Evolutionary conservation across 305 asterid species (phyloP).

Genomic region (Solanum hybrid): DNA sequence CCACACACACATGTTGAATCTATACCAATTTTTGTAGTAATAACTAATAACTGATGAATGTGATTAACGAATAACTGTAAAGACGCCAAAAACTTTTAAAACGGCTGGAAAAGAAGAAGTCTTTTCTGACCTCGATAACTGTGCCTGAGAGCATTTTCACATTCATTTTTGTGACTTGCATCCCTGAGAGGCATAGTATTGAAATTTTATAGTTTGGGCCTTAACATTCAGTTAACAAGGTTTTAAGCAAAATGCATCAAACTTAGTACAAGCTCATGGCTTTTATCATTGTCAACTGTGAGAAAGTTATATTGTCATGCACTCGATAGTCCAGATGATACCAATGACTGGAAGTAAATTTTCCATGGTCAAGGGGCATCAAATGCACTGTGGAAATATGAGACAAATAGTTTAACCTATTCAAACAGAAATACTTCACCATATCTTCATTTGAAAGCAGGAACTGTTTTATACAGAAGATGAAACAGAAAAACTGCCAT

Average conservation of each 20-base stretch:
- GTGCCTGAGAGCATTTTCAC: neutral
- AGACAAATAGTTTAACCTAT: neutral
- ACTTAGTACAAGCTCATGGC: neutral
- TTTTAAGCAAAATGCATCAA: neutral
- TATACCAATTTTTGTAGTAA: neutral
- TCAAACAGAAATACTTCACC: neutral
- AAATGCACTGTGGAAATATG: neutral
- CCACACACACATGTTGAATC: neutral
- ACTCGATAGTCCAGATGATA: neutral
- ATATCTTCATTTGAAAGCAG: neutral
- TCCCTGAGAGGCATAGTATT: neutral
- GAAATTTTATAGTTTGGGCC: neutral
- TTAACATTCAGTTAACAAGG: neutral
- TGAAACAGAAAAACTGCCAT: neutral
- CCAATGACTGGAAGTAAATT: neutral
- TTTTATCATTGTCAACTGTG: neutral
- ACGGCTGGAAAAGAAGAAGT: neutral
- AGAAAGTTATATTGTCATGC: neutral
- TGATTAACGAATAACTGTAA: neutral
- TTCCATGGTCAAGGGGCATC: neutral
- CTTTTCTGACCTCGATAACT: neutral
- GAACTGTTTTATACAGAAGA: neutral
- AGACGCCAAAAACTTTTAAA: neutral
- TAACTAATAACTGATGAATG: neutral
- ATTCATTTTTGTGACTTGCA: neutral